These are phyloP conservation scores for Capsicum pubescens DNA, from an alignment of 257 asterid genomes.

Conservation along the genomic window DNA sequence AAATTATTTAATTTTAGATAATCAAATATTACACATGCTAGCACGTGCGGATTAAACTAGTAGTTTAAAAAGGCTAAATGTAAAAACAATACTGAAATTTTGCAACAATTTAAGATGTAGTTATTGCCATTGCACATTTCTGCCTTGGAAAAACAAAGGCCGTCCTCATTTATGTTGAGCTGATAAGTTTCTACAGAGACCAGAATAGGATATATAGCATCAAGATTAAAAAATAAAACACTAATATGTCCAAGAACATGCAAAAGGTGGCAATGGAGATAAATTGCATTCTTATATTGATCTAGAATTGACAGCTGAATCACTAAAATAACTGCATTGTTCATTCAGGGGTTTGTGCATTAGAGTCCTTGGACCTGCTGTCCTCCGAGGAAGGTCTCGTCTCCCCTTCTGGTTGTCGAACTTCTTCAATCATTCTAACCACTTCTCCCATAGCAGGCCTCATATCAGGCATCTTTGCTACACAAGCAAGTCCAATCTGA, in stretches of 20 bases:
- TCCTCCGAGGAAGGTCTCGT: constrained; percentile 79
- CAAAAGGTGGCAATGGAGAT: constrained; percentile 28
- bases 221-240: neutral
- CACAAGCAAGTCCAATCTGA: constrained; percentile 86
- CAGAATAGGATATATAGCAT: constrained; percentile 16
- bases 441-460: constrained; percentile 80
- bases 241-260: constrained; percentile 25
- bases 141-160: neutral
- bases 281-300: constrained; percentile 22
- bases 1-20: too few species aligned
- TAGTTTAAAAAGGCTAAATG: too few species aligned
- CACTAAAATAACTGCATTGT: neutral
- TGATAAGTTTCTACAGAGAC: constrained; percentile 27
- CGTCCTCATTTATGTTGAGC: constrained; percentile 27
- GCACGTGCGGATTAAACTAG: too few species aligned
- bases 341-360: constrained; percentile 26
- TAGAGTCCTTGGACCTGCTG: constrained; percentile 29
- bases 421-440: constrained; percentile 69
- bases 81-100: too few species aligned
- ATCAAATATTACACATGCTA: too few species aligned
- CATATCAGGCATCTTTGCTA: constrained; percentile 61
- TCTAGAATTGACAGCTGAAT: neutral
- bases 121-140: too few species aligned
- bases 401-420: constrained; percentile 57
- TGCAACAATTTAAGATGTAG: too few species aligned